Base-by-base conservation (phyloP, 192 early-diverging fungal genomes). In the Coemansia nantahalensis region DNA sequence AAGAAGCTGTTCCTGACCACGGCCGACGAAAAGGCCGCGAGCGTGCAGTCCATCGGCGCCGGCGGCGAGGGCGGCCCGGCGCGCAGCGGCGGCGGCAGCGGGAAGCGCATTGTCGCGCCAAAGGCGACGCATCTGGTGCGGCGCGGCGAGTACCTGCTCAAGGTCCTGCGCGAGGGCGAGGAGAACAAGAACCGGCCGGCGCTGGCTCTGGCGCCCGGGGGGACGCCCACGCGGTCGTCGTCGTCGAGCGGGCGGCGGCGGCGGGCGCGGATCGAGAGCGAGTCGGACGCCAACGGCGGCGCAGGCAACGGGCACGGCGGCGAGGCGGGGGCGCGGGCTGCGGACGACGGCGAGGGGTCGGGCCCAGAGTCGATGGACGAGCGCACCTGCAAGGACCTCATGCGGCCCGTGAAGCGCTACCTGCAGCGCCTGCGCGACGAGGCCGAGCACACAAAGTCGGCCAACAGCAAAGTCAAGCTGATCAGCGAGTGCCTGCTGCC, bases 81-180 rank as follows among this genome's bases (percentile, higher is more conserved):
- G 10, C 42, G 45, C 34, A 34, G 43, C 13, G 51, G 39, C n/a
- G 21, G 24, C 17, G 41, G 60, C 15, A 43, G 57, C 26, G 35
- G 61, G 8, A 77, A 79, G 51, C 61, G 64, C 11, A 73, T 72
- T 15, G 68, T 82, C 6, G 73, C 81, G 24, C 96, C 96, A 28
- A 90, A 93, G 68, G 77, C 89, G 2, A 78, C 88, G 19, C 93
- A 95, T 56, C 66, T 99, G 22, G 83, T 82, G 26, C 83, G 95
- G 7, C 82, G 97, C 11, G 90, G 86, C n/a, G 90, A 97, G 54
- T 92, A 90, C 39, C 61, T 98, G 56, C 74, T 99, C 49, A 90
- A 94, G 68, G 79, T 85, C 7, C 69, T 97, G 22, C 82, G 84
- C 4, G 90, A 93, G 34, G 67, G 78, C 28, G 83, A 89, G 39